Evolutionary conservation across 2,329 filamentous ascomycete genomes (phyloP), one percentile per base, ranked within the genome.

Genomic region (Apiospora marii): DNA sequence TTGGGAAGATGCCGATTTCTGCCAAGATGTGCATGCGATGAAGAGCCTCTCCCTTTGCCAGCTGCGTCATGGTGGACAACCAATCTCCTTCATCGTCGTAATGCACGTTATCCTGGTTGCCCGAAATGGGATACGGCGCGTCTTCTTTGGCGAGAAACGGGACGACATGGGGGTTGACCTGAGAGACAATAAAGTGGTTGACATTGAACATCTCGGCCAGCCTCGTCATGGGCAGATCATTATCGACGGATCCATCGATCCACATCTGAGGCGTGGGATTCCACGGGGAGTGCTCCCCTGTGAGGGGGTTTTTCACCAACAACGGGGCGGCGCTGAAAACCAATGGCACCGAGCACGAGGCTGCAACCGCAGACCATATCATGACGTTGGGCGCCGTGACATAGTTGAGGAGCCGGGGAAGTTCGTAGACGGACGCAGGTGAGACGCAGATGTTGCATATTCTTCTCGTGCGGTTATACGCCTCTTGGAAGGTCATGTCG

Each of bases 161-260:
- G 0, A 97, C 90, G 12, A 98, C 94, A 78, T 98, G 96, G 0
- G 96, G 96, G 78, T 98, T 98, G 69, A 98, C 95, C 81, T 98
- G 96, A 0, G 95, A 98, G 24, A 98, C 96, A 76, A 98, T 98
- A 80, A 98, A 98, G 80, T 98, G 96, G 79, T 98, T 98, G 80
- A 98, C 95, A 79, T 98, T 98, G 86, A 98, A 98, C 93, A 98
- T 95, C 79, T 98, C 95, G 0, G 95, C 92, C 22, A 98, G 86
- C 1, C 94, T 90, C 27, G 92, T 94, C 91, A 97, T 97, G 1
- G 96, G 96, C 3, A 98, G 86, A 81, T 98, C 96, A 73, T 96
- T 96, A 80, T 98, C 95, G 30, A 98, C 94, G 0, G 95, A 98
- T 0, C 96, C 96, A 80, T 98, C 96, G 70, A 98, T 97, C 89